These are phyloP conservation scores for Xylaria sp. DNA, from an alignment of 2,329 filamentous ascomycete genomes.

Conservation along the genomic window DNA sequence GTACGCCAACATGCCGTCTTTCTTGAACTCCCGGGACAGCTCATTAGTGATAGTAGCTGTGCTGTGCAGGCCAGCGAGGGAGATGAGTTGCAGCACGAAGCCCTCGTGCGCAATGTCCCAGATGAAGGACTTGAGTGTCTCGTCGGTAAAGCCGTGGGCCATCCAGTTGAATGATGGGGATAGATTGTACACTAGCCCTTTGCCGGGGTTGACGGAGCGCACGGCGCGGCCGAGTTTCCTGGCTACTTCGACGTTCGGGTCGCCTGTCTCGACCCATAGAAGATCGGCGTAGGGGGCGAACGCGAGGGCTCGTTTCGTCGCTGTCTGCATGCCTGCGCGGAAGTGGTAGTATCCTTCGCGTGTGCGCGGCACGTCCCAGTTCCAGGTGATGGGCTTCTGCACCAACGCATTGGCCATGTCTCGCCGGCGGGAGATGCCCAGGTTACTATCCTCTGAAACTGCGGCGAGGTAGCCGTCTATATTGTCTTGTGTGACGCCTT, in stretches of 20 bases:
- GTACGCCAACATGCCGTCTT: slow-evolving; percentile 95
- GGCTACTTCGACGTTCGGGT: slow-evolving; percentile 81
- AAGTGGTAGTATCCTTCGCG: slow-evolving; percentile 95
- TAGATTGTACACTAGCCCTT: slow-evolving; percentile 95
- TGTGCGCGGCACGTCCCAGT: slow-evolving; percentile 90
- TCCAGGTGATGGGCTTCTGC: slow-evolving; percentile 76
- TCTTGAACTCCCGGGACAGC: slow-evolving; percentile 81
- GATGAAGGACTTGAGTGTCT: slow-evolving; percentile 85
- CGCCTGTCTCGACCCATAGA: slow-evolving; percentile 95
- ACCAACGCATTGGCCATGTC: slow-evolving; percentile 71
- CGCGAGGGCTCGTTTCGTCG: slow-evolving; percentile 89
- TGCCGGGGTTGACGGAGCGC: slow-evolving; percentile 70
- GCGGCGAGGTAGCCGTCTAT: slow-evolving; percentile 71
- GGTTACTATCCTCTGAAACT: slow-evolving; percentile 68
- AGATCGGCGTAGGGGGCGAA: slow-evolving; percentile 94
- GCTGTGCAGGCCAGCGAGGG: slow-evolving; percentile 69
- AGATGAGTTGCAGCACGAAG: slow-evolving; percentile 72
- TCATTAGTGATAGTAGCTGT: slow-evolving; percentile 71
- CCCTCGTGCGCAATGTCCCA: slow-evolving; percentile 95
- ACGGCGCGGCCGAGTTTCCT: slow-evolving; percentile 78
- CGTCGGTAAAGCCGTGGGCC: slow-evolving; percentile 86
- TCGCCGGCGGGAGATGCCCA: slow-evolving; percentile 80
- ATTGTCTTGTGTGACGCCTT: slow-evolving; percentile 67
- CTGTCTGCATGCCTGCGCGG: slow-evolving; percentile 79
- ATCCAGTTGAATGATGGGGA: slow-evolving; percentile 99